Base-by-base conservation (phyloP, 2,329 filamentous ascomycete species). In the Nemania sp. region DNA sequence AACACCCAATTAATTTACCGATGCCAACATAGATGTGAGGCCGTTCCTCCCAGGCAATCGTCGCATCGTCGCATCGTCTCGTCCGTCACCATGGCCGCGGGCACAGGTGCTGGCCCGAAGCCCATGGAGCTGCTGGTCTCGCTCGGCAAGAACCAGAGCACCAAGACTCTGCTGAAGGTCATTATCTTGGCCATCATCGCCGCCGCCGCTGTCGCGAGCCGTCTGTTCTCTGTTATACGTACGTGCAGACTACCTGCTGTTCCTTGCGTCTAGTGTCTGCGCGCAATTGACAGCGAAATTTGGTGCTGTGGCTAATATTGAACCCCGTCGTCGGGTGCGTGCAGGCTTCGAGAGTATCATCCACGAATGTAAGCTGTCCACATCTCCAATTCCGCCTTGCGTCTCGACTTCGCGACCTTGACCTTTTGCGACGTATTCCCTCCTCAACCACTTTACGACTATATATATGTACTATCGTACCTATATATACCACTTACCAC, bases 161-260 rank as follows among this genome's bases (percentile, higher is more conserved):
- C 90, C 60, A 86, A 92, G 73, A 88, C 90, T 62, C 76, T 97
- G 68, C 80, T 99, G 62, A 86, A 92, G 70, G 85, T 97, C 65
- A 81, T 95, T 69, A 99, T 99, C 76, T 85, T 99, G 66, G 82
- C 80, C 69, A 84, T 93, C 69, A 97, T 99, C 74, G 94, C 94
- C 62, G 91, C 84, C 54, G 92, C 94, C 59, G 91, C 93, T 64
- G 84, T 97, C 70, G 85, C 92, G 64, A 96, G 92, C 75, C 90
- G 94, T 75, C 81, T 99, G 64, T 99, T 99, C 82, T 97, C 91
- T 68, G 94, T 99, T 64, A 97, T 99, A 75, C 89, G 94, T 93
- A 84, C 72, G 89, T 52, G 33, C 9, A 57, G n/a, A n/a, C n/a
- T n/a, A n/a, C n/a, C n/a, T n/a, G n/a, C n/a, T n/a, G n/a, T n/a